Evolutionary conservation across 2,329 filamentous ascomycete species (phyloP), one percentile per base, ranked within the genome.

Genomic region (Cladophialophora carrionii): DNA sequence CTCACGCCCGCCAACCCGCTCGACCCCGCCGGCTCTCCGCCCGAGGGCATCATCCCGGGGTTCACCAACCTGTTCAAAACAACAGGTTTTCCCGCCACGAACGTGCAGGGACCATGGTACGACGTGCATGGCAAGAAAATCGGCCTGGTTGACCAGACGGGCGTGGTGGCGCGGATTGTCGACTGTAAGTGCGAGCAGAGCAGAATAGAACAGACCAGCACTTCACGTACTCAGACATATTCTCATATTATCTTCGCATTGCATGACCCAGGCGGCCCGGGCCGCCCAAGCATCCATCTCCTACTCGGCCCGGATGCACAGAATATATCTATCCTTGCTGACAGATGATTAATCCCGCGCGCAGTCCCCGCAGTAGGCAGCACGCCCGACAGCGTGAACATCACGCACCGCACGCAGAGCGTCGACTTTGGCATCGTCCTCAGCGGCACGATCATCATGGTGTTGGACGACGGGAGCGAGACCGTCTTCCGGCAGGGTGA

Each of bases 351-450:
- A n/a, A n/a, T 52, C n/a, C n/a, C 17, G 12, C 10, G 3, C 24
- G 17, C 29, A 54, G 52, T 74, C 63, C 71, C 73, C 2, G 70
- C 71, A 2, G 58, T 60, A 17, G 49, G 57, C 12, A 20, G n/a
- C 24, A 61, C 64, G 43, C 37, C 54, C 17, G 70, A 70, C 43
- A 54, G 54, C 1, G 65, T 69, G n/a, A 70, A 70, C 48, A 54
- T 69, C 60, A 69, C 70, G 61, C 70, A 71, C 51, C 68, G 68
- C 3, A 71, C 70, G 9, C 59, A 66, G 48, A 75, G 71, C 26
- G 61, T 75, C 26, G 74, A 76, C 63, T 75, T 74, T 62, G 74
- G 71, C 7, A 68, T 76, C n/a, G 70, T 76, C 14, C 66, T 76
- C 31, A 65, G 71, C 14, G 74, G 74, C 0, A 71, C 71, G 37